phyloP scores from a whole-genome alignment of 140 eudicot genomes.

The Cichorium intybus region DNA sequence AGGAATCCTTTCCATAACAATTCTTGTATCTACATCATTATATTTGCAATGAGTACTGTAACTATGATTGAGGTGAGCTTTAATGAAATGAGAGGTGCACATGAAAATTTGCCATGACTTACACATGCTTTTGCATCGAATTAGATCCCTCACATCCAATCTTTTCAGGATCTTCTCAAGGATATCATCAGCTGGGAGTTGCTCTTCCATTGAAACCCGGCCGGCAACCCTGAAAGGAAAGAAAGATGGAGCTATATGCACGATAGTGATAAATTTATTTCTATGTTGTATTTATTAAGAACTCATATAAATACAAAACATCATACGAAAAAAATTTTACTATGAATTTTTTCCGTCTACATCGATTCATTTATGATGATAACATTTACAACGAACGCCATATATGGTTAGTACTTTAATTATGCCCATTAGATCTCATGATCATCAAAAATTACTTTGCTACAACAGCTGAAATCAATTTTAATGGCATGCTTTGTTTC shows the following conservation, averaged over 20 bases:
- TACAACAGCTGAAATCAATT: no score
- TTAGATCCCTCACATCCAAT: constrained; percentile 19
- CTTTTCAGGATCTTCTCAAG: constrained; percentile 12
- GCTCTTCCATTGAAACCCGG: constrained; percentile 2
- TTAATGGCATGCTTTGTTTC: neutral
- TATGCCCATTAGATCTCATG: no score
- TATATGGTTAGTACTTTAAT: constrained; percentile 1
- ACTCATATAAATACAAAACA: neutral
- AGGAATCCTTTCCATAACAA: neutral
- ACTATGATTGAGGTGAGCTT: constrained; percentile 5
- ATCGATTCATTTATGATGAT: neutral
- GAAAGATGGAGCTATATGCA: neutral
- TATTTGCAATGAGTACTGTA: constrained; percentile 2
- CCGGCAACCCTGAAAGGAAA: neutral
- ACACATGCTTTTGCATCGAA: constrained; percentile 26
- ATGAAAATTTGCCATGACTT: constrained; percentile 13
- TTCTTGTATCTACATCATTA: neutral
- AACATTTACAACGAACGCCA: neutral
- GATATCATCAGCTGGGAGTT: neutral
- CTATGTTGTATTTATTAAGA: no score
- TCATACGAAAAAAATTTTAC: neutral
- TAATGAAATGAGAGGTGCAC: neutral
- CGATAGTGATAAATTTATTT: no score
- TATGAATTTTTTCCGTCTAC: neutral
- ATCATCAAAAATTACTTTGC: neutral